Conservation (phyloP, 2,329 filamentous ascomycete genomes). For the Fusarium secorum region DNA sequence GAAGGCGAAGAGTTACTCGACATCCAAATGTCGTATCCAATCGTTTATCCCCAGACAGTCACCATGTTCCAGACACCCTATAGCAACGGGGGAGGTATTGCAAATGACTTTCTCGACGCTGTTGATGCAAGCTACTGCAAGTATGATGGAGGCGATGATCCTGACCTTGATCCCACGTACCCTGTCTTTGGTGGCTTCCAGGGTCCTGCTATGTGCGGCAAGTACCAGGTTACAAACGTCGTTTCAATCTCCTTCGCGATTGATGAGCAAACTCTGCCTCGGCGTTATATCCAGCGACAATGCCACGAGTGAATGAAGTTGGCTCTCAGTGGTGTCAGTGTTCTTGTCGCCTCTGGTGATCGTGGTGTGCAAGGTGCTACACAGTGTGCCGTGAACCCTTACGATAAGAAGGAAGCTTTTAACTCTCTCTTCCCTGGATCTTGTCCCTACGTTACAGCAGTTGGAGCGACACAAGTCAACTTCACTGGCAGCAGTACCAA, state of each 20-base stretch:
- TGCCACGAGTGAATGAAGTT: constrained; percentile 7
- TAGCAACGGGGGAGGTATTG: not conserved
- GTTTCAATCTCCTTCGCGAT: not conserved
- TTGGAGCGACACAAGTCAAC: constrained; percentile 1
- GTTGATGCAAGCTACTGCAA: constrained; percentile 3
- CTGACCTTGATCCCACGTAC: not conserved
- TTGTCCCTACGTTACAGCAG: not conserved
- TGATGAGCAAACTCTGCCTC: not conserved
- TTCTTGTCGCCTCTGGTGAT: not conserved
- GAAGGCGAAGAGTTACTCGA: not conserved
- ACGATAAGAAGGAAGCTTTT: not conserved
- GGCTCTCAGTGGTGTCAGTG: not conserved
- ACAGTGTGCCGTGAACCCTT: not conserved
- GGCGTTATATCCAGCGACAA: not conserved
- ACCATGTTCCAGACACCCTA: not conserved
- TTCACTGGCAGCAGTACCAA: not conserved
- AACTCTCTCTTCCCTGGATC: not conserved
- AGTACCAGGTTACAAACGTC: not conserved
- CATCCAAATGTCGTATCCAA: not conserved
- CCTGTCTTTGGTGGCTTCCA: not conserved
- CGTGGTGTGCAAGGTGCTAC: not conserved
- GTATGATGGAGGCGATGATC: not conserved
- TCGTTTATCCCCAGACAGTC: not conserved
- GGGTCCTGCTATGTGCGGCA: constrained; percentile 1
- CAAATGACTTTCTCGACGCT: not conserved